These are phyloP conservation scores for Saccharomycopsis babjevae DNA, from an alignment of 805 yeast genomes.

Conservation along the genomic window DNA sequence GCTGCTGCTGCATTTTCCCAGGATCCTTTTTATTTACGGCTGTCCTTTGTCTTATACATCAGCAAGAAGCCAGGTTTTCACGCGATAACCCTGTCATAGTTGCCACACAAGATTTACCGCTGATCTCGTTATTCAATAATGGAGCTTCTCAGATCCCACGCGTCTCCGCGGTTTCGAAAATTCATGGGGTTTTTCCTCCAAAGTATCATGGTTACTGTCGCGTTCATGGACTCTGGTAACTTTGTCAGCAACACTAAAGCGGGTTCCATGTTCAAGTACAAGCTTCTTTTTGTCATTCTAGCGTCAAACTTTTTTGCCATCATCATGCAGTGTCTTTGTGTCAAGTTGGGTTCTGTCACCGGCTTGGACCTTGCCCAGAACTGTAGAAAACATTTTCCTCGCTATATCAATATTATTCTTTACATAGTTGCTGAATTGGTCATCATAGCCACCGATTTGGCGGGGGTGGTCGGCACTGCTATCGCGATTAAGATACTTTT, in stretches of 20 bases:
- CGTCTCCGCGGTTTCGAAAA: background rate
- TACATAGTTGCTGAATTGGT: constrained; percentile 78
- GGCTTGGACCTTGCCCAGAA: constrained; percentile 82
- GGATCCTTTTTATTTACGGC: no score
- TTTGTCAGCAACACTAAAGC: constrained; percentile 86
- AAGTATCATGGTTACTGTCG: constrained; percentile 45
- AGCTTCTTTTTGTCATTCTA: constrained; percentile 64
- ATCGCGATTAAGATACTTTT: constrained; percentile 72
- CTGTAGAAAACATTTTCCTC: constrained; percentile 62
- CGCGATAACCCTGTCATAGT: no score
- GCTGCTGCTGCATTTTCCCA: no score
- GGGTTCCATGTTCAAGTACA: constrained; percentile 73
- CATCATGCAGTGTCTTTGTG: constrained; percentile 69
- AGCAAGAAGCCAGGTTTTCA: no score
- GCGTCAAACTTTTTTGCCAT: constrained; percentile 77
- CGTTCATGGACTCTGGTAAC: constrained; percentile 92
- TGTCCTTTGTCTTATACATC: no score
- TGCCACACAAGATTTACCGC: no score
- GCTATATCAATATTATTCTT: constrained; percentile 49
- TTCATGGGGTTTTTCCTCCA: constrained; percentile 7
- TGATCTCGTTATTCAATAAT: background rate
- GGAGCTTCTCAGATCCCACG: background rate
- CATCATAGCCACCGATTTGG: constrained; percentile 87
- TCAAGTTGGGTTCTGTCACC: constrained; percentile 80
- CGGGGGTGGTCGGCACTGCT: constrained; percentile 91